Evolutionary conservation across 2,329 filamentous ascomycete species (phyloP).

Genomic region (Aspergillus flavus): DNA sequence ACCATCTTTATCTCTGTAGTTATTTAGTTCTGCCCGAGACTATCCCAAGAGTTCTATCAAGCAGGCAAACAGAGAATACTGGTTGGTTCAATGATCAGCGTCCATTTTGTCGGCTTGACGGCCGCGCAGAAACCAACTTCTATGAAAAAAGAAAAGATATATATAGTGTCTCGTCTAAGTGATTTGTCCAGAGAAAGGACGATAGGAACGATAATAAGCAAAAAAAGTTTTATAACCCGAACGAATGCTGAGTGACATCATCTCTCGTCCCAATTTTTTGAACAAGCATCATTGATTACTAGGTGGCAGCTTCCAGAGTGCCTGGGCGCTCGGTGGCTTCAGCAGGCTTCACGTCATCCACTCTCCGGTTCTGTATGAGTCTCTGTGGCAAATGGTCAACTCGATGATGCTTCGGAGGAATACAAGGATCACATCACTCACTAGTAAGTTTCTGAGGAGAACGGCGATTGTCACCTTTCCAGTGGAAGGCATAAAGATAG

Average conservation of each 20-base stretch:
- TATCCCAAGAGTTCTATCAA: not conserved
- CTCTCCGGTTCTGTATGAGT: conserved; percentile 47
- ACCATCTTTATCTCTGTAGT: not conserved
- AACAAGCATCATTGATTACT: conserved; percentile 10
- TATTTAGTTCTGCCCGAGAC: not conserved
- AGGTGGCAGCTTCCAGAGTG: conserved; percentile 40
- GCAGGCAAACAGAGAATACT: not conserved
- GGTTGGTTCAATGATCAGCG: not conserved
- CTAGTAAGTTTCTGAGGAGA: conserved; percentile 82
- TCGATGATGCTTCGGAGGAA: not conserved
- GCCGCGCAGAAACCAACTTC: not conserved
- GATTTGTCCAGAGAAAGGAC: conserved; percentile 1
- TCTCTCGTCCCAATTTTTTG: conserved; percentile 11
- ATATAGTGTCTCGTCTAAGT: not conserved
- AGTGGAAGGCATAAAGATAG: conserved; percentile 94
- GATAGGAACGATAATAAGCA: conserved; percentile 9
- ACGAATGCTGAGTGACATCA: conserved; percentile 14
- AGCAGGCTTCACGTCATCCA: conserved; percentile 44
- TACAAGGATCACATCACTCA: conserved; percentile 51
- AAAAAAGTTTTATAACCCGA: conserved; percentile 17
- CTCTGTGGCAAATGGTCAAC: conserved; percentile 31
- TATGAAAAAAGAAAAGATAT: not conserved
- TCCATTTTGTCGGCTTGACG: not conserved
- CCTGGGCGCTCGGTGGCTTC: conserved; percentile 45
- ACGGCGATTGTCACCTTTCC: conserved; percentile 97